Conservation (phyloP, 768 basidiomycete genomes). For the Mycena indigotica region DNA sequence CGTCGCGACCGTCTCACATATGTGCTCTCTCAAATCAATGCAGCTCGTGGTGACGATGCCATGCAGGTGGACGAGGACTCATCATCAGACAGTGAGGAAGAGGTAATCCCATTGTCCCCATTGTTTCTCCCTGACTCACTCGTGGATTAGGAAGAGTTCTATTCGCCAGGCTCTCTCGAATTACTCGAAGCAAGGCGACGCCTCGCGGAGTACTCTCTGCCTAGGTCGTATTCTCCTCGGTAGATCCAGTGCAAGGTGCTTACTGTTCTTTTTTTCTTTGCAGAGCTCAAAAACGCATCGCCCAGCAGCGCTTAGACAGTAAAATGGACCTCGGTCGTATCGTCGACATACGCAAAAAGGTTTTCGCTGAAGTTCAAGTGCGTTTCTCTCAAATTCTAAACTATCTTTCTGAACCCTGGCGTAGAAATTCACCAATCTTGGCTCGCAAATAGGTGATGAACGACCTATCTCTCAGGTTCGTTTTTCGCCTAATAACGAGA, state of each 20-base stretch:
- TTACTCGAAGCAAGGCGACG: constrained; percentile 82
- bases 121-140: constrained; percentile 7
- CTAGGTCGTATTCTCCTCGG: constrained; percentile 82
- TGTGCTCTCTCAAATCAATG: constrained; percentile 91
- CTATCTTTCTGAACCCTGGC: not conserved
- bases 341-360: constrained; percentile 89
- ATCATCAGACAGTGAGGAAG: constrained; percentile 73
- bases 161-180: constrained; percentile 86
- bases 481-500: constrained; percentile 88
- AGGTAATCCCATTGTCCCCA: constrained; percentile 35
- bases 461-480: constrained; percentile 92
- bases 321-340: constrained; percentile 84
- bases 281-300: constrained; percentile 95
- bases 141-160: constrained; percentile 88
- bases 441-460: constrained; percentile 97
- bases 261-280: constrained; percentile 56
- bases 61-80: constrained; percentile 75
- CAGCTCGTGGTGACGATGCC: constrained; percentile 80
- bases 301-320: constrained; percentile 89
- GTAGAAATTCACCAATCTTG: constrained; percentile 88
- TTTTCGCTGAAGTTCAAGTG: constrained; percentile 90
- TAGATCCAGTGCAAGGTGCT: constrained; percentile 70
- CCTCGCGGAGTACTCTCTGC: constrained; percentile 92
- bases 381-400: constrained; percentile 22
- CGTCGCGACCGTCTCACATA: constrained; percentile 94